These are phyloP conservation scores for Apiospora phragmitis DNA, from an alignment of 2,329 filamentous ascomycete genomes.

Conservation along the genomic window DNA sequence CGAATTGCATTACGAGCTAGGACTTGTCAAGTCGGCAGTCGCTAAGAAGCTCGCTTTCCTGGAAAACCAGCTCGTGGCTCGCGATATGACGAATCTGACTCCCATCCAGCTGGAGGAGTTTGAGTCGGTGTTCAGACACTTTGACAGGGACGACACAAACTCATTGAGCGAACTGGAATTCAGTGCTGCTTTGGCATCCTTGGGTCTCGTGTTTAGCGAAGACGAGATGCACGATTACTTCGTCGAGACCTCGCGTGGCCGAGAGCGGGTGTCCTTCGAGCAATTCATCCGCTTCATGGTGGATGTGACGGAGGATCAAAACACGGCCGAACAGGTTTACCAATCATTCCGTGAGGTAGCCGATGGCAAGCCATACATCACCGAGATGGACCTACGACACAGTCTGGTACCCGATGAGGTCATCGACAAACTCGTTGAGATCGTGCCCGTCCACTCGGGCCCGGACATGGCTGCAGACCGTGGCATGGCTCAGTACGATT, in stretches of 20 bases:
- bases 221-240: slow-evolving; percentile 98
- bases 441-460: slow-evolving; percentile 82
- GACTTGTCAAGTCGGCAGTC: slow-evolving; percentile 86
- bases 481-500: slow-evolving; percentile 87
- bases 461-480: slow-evolving; percentile 85
- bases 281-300: slow-evolving; percentile 99
- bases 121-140: slow-evolving; percentile 96
- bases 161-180: slow-evolving; percentile 92
- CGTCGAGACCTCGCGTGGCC: slow-evolving; percentile 77
- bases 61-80: slow-evolving; percentile 97
- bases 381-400: slow-evolving; percentile 93
- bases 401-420: slow-evolving; percentile 95
- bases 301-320: slow-evolving; percentile 97
- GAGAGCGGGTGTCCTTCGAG: slow-evolving; percentile 87
- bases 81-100: slow-evolving; percentile 98
- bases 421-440: slow-evolving; percentile 85
- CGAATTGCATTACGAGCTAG: slow-evolving; percentile 90
- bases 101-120: slow-evolving; percentile 98
- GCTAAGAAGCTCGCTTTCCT: slow-evolving; percentile 96
- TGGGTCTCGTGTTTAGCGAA: slow-evolving; percentile 94
- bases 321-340: slow-evolving; percentile 97
- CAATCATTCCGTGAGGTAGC: slow-evolving; percentile 97
- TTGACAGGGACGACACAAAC: slow-evolving; percentile 91
- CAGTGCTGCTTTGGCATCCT: slow-evolving; percentile 88
- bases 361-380: slow-evolving; percentile 98